A percentile compares a stretch with the other conserved stretches of the same genome.
Conservation (phyloP, 495 filamentous ascomycete species). For the Oidiodendron maius region DNA sequence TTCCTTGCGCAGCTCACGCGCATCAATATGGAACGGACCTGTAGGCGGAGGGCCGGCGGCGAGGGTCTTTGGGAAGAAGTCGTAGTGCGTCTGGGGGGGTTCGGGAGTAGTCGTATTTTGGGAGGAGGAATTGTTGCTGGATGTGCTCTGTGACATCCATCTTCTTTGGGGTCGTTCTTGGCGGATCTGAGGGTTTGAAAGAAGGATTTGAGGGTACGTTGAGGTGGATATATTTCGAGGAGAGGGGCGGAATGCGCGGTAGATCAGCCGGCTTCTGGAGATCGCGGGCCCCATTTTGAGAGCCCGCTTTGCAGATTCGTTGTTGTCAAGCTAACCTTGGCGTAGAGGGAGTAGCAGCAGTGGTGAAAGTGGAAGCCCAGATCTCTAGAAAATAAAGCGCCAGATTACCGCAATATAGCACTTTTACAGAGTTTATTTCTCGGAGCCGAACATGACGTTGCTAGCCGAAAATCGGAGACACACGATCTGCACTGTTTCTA, state of each 20-base stretch:
- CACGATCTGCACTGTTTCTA: too few relatives aligned
- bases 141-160: conserved; percentile 1
- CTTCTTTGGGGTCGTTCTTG: conserved; percentile 2
- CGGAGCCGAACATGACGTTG: neutral
- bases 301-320: neutral
- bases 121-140: neutral
- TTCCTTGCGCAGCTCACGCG: conserved; percentile 64
- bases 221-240: conserved; percentile 6
- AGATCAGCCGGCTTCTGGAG: conserved; percentile 8
- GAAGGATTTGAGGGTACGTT: conserved; percentile 1
- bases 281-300: conserved; percentile 13
- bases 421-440: neutral
- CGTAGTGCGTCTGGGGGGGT: conserved; percentile 58
- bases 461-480: neutral
- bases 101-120: neutral
- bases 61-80: conserved; percentile 79
- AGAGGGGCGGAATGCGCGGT: conserved; percentile 1
- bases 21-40: conserved; percentile 69
- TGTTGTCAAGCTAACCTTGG: neutral
- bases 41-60: conserved; percentile 73
- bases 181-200: conserved; percentile 1
- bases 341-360: neutral
- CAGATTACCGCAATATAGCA: neutral
- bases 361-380: neutral
- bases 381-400: neutral